Conservation (phyloP, 2,329 filamentous ascomycete genomes). For the Byssoonygena ceratinophila region DNA sequence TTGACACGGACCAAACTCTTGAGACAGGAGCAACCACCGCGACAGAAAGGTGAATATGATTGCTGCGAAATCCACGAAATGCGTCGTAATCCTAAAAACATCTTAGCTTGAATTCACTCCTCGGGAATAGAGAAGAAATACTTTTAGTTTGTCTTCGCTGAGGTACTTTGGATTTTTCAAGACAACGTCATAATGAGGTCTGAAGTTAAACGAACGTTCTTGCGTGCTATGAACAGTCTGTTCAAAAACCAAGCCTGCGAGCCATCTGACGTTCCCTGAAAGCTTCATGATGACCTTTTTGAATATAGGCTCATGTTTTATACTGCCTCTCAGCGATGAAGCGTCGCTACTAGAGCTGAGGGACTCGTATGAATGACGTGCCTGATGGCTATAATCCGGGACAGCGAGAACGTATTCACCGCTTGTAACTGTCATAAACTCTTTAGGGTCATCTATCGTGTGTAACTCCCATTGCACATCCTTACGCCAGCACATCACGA, state of each 20-base stretch:
- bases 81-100: constrained; percentile 62
- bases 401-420: constrained; percentile 90
- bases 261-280: constrained; percentile 89
- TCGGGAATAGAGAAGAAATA: constrained; percentile 20
- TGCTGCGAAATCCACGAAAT: constrained; percentile 90
- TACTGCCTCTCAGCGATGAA: constrained; percentile 47
- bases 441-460: constrained; percentile 72
- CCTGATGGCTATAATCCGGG: constrained; percentile 84
- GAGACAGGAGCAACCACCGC: constrained; percentile 79
- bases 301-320: constrained; percentile 57
- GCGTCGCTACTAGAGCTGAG: constrained; percentile 46
- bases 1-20: constrained; percentile 71
- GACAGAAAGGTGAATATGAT: constrained; percentile 92
- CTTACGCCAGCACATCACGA: constrained; percentile 97
- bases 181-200: constrained; percentile 82
- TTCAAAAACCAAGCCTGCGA: constrained; percentile 86
- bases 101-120: constrained; percentile 4
- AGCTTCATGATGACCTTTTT: constrained; percentile 99
- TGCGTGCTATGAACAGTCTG: constrained; percentile 58
- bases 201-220: constrained; percentile 76
- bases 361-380: constrained; percentile 50
- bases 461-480: constrained; percentile 83
- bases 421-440: constrained; percentile 92
- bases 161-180: constrained; percentile 70
- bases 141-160: constrained; percentile 44